Evolutionary conservation across 2,329 filamentous ascomycete species (phyloP).

Genomic region (Paramyrothecium sp.): DNA sequence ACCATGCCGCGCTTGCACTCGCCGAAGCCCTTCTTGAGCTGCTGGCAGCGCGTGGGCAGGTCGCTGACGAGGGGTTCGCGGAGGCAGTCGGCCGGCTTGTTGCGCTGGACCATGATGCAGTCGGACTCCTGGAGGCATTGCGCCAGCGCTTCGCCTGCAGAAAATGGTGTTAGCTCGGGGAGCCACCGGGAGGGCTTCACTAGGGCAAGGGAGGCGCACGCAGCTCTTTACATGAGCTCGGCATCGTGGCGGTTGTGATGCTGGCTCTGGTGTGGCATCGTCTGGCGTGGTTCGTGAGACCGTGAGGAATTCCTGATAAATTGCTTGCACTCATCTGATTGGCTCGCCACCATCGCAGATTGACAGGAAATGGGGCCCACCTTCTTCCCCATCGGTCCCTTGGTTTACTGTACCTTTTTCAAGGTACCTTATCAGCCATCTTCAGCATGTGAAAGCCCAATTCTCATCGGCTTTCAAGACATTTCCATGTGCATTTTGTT

Average conservation of each 20-base stretch:
- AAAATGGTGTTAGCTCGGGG: constrained; percentile 1
- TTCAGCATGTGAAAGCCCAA: no score
- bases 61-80: constrained; percentile 77
- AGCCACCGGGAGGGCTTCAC: background rate
- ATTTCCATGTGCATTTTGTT: no score
- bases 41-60: constrained; percentile 84
- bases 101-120: constrained; percentile 90
- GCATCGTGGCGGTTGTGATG: constrained; percentile 58
- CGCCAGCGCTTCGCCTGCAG: constrained; percentile 81
- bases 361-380: background rate
- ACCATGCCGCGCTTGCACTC: constrained; percentile 96
- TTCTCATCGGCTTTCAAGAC: no score
- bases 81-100: constrained; percentile 85
- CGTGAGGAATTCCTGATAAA: background rate
- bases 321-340: background rate
- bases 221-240: constrained; percentile 94
- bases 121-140: constrained; percentile 95
- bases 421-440: no score
- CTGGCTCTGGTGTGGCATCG: background rate
- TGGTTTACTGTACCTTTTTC: no score
- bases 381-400: background rate
- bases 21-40: constrained; percentile 88
- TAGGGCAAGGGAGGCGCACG: constrained; percentile 55
- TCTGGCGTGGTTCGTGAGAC: background rate
- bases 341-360: background rate